Evolutionary conservation across 2,329 filamentous ascomycete genomes (phyloP).

Genomic region (Camptophora hylomeconis): DNA sequence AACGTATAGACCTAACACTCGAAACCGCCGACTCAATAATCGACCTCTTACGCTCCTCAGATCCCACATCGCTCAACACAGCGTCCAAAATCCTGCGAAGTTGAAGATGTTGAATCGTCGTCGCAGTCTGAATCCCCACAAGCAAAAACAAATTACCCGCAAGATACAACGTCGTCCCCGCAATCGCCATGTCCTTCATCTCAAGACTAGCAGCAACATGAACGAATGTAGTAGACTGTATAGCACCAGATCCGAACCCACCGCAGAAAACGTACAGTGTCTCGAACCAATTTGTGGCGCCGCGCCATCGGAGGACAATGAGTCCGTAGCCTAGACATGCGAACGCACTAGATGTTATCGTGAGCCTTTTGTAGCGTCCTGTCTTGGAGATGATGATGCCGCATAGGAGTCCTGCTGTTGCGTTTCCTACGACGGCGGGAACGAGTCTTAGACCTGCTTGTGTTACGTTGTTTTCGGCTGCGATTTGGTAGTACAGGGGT

Average conservation of each 20-base stretch:
- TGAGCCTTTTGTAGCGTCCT: slow-evolving; percentile 45
- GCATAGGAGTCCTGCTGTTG: slow-evolving; percentile 46
- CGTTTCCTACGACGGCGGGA: slow-evolving; percentile 55
- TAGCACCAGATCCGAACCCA: slow-evolving; percentile 39
- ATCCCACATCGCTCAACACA: slow-evolving; percentile 1
- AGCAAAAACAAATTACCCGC: slow-evolving; percentile 7
- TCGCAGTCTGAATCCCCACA: slow-evolving; percentile 7
- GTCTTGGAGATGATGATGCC: slow-evolving; percentile 46
- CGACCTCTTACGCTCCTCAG: slow-evolving; percentile 4
- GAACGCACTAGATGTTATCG: slow-evolving; percentile 37
- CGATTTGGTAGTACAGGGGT: slow-evolving; percentile 59
- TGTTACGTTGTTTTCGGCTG: slow-evolving; percentile 43
- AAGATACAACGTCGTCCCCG: slow-evolving; percentile 36
- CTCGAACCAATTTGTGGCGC: slow-evolving; percentile 41
- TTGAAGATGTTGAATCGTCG: slow-evolving; percentile 5
- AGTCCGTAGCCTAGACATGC: slow-evolving; percentile 40
- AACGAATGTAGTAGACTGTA: slow-evolving; percentile 35
- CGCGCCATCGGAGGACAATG: slow-evolving; percentile 45
- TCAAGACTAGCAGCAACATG: slow-evolving; percentile 35
- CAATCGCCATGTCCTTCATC: slow-evolving; percentile 35
- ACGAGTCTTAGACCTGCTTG: slow-evolving; percentile 49
- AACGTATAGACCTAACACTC: slow-evolving; percentile 5
- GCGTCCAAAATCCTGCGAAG: slow-evolving; percentile 3
- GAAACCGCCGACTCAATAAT: slow-evolving; percentile 9
- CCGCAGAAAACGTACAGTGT: slow-evolving; percentile 48